Base-by-base conservation (phyloP, 2,329 filamentous ascomycete species). In the Seiridium cupressi region DNA sequence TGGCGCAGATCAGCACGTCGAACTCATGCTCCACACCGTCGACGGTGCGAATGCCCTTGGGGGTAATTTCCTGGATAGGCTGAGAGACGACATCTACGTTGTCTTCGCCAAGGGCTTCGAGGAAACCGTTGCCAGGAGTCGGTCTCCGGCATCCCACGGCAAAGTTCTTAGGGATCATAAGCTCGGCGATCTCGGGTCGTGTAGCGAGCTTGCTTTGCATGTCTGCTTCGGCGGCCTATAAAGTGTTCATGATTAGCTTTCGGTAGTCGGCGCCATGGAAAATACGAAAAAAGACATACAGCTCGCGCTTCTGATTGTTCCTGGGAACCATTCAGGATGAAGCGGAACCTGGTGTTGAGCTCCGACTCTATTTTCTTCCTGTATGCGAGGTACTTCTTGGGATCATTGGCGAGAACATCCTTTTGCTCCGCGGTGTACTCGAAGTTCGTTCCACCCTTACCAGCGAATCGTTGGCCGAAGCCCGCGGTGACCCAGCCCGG, bases 291-390 rank as follows among this genome's bases (percentile, higher is more conserved):
- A 26, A 26, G 2, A 26, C 49, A 11, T 38, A 53, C 49, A 18
- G 18, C 51, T n/a, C 73, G 71, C 9, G 79, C 79, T 34, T 73
- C 69, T 56, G 70, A 69, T 1, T 79, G 78, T 70, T 80, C 79
- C 55, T 74, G 60, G 5, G 74, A 77, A n/a, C 77, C 78, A 65
- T 80, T 82, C 63, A 81, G 71, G 65, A 83, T 82, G 69, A 84
- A 79, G 51, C 79, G 80, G 73, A 84, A 85, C 5, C 79, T 74
- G 51, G 78, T 76, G 61, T 83, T 84, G 13, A 85, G 72, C 34
- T 78, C 81, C 1, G 76, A 68, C 61, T 84, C 81, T 6, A 83
- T 69, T 18, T 72, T 72, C 61, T 79, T 82, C 34, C 82, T 76
- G 65, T 83, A 85, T 5, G 71, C 67, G 1, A 85, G 71, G 64